Base-by-base conservation (phyloP, 2,329 filamentous ascomycete genomes). In the Boeremia exigua region DNA sequence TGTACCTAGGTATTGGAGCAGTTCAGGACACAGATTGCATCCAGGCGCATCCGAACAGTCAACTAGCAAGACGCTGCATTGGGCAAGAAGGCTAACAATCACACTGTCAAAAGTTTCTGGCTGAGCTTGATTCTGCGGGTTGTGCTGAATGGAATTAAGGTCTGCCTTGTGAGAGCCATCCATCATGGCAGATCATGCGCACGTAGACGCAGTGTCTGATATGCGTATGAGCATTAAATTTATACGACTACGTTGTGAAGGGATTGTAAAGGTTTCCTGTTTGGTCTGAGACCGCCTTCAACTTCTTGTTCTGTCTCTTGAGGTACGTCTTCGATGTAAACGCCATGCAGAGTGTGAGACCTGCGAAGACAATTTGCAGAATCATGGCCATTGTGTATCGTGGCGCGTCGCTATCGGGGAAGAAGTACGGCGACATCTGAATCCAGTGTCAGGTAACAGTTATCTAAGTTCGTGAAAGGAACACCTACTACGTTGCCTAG, bases 361-460 rank as follows among this genome's bases (percentile, higher is more conserved):
- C 47, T 4, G 54, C 54, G 39, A 62, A 62, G 6, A 58, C 60
- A 37, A 62, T 59, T 49, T 58, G 54, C 25, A 62, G 17, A 19
- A 60, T 57, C 59, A 63, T 63, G 0, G 59, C 61, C 50, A 60
- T 63, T 0, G 39, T 58, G 32, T 61, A 63, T 27, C 59, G 43
- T 11, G 59, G 61, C 11, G 29, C 7, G 43, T 63, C 47, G 9
- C 38, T 50, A 29, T 61, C 54, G 1, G 61, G 59, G 19, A 78
- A 77, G 53, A 78, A 78, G 45, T 77, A 79, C 2, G 77, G 77
- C 1, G 68, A 73, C 54, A 71, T 75, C 46, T 48, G 17, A 9
- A 33, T 12, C 14, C 6, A 28, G 7, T 2, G 43, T 33, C 25
- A 36, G 32, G 7, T n/a, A 3, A 8, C 11, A 30, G n/a, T 30